A percentile compares a stretch with the other conserved stretches of the same genome.
These are phyloP conservation scores for Gaeumannomyces tritici DNA, from an alignment of 2,329 filamentous ascomycete genomes.

Conservation along the genomic window DNA sequence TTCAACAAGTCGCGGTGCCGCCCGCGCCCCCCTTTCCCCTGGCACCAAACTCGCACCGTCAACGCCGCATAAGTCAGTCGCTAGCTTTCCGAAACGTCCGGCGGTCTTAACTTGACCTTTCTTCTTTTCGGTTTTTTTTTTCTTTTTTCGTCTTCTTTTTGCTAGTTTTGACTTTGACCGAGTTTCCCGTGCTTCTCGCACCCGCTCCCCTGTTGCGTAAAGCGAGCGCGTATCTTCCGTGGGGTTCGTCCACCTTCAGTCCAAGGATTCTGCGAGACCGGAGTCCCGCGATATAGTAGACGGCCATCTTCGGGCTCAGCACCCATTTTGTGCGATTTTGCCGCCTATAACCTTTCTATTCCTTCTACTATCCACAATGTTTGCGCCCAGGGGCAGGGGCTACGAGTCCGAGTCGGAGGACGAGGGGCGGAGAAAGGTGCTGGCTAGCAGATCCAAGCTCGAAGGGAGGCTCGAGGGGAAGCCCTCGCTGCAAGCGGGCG, in stretches of 20 bases:
- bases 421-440: background rate
- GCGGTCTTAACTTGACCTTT: background rate
- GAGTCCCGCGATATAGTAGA: background rate
- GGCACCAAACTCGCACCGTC: background rate
- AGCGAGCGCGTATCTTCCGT: background rate
- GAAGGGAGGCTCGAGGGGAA: background rate
- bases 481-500: background rate
- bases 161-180: background rate
- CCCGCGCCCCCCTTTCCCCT: background rate
- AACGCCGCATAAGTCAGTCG: background rate
- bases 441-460: background rate
- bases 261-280: background rate
- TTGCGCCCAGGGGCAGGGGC: slow-evolving; percentile 3
- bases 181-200: background rate
- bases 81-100: background rate
- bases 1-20: background rate
- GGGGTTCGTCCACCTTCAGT: background rate
- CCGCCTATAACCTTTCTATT: background rate
- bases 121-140: background rate
- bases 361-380: background rate
- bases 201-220: background rate
- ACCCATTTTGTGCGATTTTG: background rate
- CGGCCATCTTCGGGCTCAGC: background rate
- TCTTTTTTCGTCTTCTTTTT: background rate
- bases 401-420: slow-evolving; percentile 5